phyloP scores from a whole-genome alignment of 768 basidiomycete species.

The Suillus occidentalis region DNA sequence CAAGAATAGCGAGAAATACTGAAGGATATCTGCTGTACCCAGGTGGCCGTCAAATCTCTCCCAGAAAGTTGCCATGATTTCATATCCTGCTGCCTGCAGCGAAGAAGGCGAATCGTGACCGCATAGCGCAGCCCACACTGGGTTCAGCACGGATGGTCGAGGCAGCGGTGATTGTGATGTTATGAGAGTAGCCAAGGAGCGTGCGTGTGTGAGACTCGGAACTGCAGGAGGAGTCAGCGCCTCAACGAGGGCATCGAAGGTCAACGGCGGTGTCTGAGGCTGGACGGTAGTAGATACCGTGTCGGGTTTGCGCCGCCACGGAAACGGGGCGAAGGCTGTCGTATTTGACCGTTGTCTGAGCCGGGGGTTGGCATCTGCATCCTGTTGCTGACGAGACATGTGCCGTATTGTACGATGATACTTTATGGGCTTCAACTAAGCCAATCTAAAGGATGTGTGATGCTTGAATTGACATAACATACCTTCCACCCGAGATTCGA shows the following conservation, averaged over 20 bases:
- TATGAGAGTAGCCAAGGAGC: constrained; percentile 53
- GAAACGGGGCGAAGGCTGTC: constrained; percentile 39
- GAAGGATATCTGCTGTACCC: constrained; percentile 56
- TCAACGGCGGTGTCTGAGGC: constrained; percentile 23
- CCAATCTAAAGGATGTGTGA: background rate
- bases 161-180: constrained; percentile 56
- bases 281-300: constrained; percentile 29
- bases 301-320: constrained; percentile 40
- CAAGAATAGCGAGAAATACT: constrained; percentile 65
- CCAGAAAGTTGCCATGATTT: constrained; percentile 70
- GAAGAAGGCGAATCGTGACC: constrained; percentile 49
- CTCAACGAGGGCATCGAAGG: constrained; percentile 49
- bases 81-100: constrained; percentile 68
- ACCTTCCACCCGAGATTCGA: constrained; percentile 1
- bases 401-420: constrained; percentile 3
- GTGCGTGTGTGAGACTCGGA: constrained; percentile 65
- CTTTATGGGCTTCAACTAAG: background rate
- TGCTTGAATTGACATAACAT: background rate
- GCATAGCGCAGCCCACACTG: constrained; percentile 64
- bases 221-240: constrained; percentile 52
- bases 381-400: constrained; percentile 33
- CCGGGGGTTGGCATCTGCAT: constrained; percentile 32
- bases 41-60: constrained; percentile 53
- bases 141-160: constrained; percentile 49
- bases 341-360: constrained; percentile 44